phyloP scores from a whole-genome alignment of 495 filamentous ascomycete genomes.

The Cryomyces minteri region DNA sequence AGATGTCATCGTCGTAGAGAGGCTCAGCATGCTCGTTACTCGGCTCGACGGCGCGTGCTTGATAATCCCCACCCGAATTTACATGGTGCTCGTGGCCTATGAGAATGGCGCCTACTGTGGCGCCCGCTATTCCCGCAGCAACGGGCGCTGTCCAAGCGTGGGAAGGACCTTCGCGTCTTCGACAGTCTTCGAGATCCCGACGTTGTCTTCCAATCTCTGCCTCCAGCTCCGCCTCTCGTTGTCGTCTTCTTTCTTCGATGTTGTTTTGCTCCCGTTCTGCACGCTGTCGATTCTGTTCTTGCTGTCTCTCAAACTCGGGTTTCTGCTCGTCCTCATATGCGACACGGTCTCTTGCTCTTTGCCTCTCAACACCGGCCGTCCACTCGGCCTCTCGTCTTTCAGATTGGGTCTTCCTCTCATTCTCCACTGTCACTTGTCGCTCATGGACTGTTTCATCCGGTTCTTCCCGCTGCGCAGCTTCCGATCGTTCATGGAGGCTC shows the following conservation, averaged over 20 bases:
- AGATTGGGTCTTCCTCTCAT: no score
- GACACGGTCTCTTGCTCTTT: slow-evolving; percentile 10
- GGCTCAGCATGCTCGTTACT: no score
- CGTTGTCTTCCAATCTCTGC: slow-evolving; percentile 7
- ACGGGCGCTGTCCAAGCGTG: slow-evolving; percentile 6
- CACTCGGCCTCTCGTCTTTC: no score
- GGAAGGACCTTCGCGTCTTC: slow-evolving; percentile 6
- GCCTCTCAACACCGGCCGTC: background rate
- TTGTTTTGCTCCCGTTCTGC: background rate
- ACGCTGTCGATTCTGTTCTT: slow-evolving; percentile 2
- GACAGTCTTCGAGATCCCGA: slow-evolving; percentile 7
- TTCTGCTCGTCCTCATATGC: slow-evolving; percentile 1
- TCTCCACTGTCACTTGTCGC: no score
- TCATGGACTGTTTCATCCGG: no score
- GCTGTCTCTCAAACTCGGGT: background rate
- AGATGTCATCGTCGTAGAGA: slow-evolving; percentile 17
- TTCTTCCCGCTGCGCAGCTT: no score
- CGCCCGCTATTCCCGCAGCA: slow-evolving; percentile 12
- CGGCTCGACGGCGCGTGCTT: no score
- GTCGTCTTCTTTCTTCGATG: background rate
- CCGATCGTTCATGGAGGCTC: no score
- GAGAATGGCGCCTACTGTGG: slow-evolving; percentile 13
- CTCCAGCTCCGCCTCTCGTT: slow-evolving; percentile 6
- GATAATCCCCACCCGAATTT: no score
- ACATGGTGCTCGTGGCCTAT: background rate